Conservation (phyloP, 176 grass and related monocot species). For the Rhynchospora breviuscula region DNA sequence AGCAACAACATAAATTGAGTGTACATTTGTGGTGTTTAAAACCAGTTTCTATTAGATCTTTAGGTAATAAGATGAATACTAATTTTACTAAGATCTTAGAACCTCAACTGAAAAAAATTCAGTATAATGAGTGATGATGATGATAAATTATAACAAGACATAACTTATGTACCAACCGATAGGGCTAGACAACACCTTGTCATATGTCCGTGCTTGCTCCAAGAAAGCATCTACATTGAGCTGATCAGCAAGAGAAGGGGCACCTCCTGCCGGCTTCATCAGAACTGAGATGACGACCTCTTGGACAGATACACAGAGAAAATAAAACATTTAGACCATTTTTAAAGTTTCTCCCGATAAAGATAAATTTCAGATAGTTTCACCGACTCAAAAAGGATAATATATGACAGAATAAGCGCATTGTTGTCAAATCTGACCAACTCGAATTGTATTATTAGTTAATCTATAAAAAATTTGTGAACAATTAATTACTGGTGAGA, state of each 20-base stretch:
- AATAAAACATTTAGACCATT: constrained; percentile 4
- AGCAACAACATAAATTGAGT: background rate
- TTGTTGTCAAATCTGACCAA: background rate
- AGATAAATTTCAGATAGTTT: background rate
- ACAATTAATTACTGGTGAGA: no score
- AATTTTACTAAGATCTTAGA: background rate
- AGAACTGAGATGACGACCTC: constrained; percentile 95
- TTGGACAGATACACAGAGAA: constrained; percentile 41
- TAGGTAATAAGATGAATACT: no score
- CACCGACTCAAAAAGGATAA: background rate
- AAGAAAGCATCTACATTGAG: constrained; percentile 91
- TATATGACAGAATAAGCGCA: background rate
- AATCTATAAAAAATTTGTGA: background rate
- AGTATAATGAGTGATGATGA: background rate
- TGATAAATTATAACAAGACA: background rate
- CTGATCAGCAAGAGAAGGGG: constrained; percentile 77
- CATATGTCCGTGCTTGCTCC: constrained; percentile 96
- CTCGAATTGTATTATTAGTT: background rate
- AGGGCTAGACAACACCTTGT: constrained; percentile 71
- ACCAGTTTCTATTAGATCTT: background rate
- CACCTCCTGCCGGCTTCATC: constrained; percentile 93
- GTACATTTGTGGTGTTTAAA: background rate
- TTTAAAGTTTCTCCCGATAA: background rate
- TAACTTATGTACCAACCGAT: constrained; percentile 91
- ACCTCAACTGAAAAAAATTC: background rate